Evolutionary conservation across 202 grass and related monocot genomes (phyloP).

Genomic region (Elaeis oleifera): DNA sequence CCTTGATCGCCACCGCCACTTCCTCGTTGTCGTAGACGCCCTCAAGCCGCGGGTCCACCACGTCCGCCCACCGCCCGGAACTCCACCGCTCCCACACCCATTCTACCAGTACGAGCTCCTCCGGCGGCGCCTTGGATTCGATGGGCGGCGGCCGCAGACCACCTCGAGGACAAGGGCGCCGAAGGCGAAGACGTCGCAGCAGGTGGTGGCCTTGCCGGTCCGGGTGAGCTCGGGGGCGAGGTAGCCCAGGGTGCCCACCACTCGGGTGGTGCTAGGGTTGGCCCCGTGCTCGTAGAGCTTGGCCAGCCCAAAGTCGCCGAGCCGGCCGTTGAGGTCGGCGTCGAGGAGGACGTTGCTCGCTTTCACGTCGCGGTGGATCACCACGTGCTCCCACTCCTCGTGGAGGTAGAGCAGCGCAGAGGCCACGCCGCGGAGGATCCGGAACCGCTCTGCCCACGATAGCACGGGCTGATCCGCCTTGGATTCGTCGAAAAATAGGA

Average conservation of each 20-base stretch:
- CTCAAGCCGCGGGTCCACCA: slow-evolving; percentile 43
- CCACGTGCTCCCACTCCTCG: slow-evolving; percentile 63
- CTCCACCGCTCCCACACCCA: slow-evolving; percentile 65
- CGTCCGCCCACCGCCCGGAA: slow-evolving; percentile 29
- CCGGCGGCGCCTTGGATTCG: slow-evolving; percentile 32
- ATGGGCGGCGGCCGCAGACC: slow-evolving; percentile 37
- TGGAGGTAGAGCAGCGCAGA: slow-evolving; percentile 59
- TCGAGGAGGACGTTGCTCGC: slow-evolving; percentile 56
- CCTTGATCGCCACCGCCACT: slow-evolving; percentile 34
- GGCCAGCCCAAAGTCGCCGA: slow-evolving; percentile 56
- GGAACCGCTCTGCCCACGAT: slow-evolving; percentile 25
- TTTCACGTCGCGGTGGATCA: slow-evolving; percentile 63
- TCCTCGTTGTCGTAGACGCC: slow-evolving; percentile 34
- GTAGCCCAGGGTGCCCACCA: slow-evolving; percentile 62
- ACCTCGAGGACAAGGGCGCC: slow-evolving; percentile 47
- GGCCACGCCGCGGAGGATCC: slow-evolving; percentile 43
- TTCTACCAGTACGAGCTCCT: slow-evolving; percentile 49
- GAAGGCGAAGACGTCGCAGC: slow-evolving; percentile 55
- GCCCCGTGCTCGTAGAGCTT: slow-evolving; percentile 62
- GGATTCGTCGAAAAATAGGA: slow-evolving; percentile 24
- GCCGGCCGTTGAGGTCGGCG: slow-evolving; percentile 38
- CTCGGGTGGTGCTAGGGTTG: slow-evolving; percentile 50
- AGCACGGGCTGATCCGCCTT: slow-evolving; percentile 7
- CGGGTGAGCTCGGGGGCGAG: slow-evolving; percentile 51
- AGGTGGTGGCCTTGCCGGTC: slow-evolving; percentile 39